Base-by-base conservation (phyloP, 2,329 filamentous ascomycete species). In the Diaporthe sp. region DNA sequence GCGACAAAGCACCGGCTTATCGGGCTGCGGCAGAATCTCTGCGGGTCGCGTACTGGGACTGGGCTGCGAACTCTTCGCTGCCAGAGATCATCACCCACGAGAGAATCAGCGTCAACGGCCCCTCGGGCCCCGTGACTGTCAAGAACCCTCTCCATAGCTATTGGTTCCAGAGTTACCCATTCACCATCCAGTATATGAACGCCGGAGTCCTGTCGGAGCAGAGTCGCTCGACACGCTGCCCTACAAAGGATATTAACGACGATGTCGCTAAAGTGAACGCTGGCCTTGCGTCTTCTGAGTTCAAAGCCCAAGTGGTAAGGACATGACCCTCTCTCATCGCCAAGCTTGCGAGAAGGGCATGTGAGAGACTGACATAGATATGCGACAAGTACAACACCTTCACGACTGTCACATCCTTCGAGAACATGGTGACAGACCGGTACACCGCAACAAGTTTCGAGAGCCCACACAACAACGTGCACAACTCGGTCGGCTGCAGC, bases 41-140 rank as follows among this genome's bases (percentile, higher is more conserved):
- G 37, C 85, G 89, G 44, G 80, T 86, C 17, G 88, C 89, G 2
- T 90, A 84, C 81, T 91, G 89, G 89, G 89, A 91, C 81, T 91
- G 88, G 89, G 88, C 85, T 2, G 75, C 78, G 3, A 80, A 86
- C 46, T 77, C 84, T 4, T 76, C 78, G n/a, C 83, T 91, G 4
- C 89, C 90, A 4, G 77, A 79, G 0, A 84, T 85, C 13, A 80
- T 77, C n/a, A 85, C 82, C 3, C 80, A 81, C 2, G 79, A 80
- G 37, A 78, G 77, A 15, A 51, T 82, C 58, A 74, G 73, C 0
- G 77, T 81, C 58, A 80, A 78, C 42, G 77, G 78, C 19, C 80
- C 81, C 3, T 55, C 72, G 1, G 82, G 82, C 37, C 72, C 46
- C 37, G 79, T 73, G 39, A 81, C 80, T 2, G 77, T 86, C 7